A percentile compares a stretch with the other conserved stretches of the same genome.
Evolutionary conservation across 1,284 basidiomycete species (phyloP).

Genomic region (Erythrobasidium hasegawianum): DNA sequence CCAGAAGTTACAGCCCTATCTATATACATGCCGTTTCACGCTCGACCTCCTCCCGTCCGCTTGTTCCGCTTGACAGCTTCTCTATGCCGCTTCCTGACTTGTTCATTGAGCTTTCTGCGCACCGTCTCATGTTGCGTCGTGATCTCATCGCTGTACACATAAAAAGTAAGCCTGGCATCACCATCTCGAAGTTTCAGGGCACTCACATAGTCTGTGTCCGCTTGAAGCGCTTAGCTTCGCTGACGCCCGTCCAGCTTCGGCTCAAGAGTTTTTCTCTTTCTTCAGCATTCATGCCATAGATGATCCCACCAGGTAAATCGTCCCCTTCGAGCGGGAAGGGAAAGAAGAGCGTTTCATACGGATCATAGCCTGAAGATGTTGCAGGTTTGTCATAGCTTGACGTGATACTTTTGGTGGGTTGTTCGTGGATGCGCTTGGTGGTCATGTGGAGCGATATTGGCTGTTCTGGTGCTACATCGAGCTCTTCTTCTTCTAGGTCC

Average conservation of each 20-base stretch:
- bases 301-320: constrained; percentile 16
- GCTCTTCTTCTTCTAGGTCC: constrained; percentile 18
- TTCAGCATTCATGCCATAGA: constrained; percentile 4
- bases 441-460: neutral
- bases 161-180: neutral
- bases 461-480: constrained; percentile 3
- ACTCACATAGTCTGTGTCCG: constrained; percentile 34
- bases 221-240: constrained; percentile 26
- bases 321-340: constrained; percentile 83
- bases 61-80: constrained; percentile 30
- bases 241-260: constrained; percentile 28
- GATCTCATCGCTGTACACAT: constrained; percentile 27
- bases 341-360: constrained; percentile 97
- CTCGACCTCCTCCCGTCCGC: constrained; percentile 14
- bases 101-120: constrained; percentile 16
- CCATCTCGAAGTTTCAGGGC: neutral
- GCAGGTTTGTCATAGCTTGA: neutral
- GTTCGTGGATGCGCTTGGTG: neutral
- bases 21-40: neutral
- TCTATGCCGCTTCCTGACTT: constrained; percentile 27
- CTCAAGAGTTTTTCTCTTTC: constrained; percentile 8
- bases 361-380: constrained; percentile 73
- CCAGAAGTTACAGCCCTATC: neutral
- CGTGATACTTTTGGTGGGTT: neutral
- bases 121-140: constrained; percentile 21